Evolutionary conservation across 805 yeast species (phyloP).

Genomic region (Clavispora fructus): DNA sequence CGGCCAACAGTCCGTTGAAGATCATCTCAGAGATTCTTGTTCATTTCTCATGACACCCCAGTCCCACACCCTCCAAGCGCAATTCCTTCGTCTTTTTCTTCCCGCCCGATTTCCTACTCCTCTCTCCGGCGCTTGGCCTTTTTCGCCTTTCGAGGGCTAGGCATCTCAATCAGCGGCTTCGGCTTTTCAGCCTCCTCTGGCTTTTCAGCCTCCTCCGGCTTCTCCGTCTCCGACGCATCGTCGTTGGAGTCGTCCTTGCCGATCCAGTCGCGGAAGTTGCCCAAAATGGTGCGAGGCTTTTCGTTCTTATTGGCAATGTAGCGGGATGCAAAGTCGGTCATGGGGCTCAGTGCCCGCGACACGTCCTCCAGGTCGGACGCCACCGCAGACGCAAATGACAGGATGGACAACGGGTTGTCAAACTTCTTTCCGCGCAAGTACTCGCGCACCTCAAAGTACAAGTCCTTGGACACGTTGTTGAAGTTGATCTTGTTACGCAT

Average conservation of each 20-base stretch:
- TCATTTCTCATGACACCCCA: too few species aligned
- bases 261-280: conserved; percentile 41
- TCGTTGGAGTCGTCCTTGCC: conserved; percentile 24
- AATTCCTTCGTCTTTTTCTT: too few species aligned
- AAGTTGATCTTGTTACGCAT: conserved; percentile 63
- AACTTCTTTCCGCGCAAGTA: conserved; percentile 48
- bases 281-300: conserved; percentile 28
- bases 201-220: background rate
- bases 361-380: conserved; percentile 26
- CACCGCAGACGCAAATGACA: conserved; percentile 13
- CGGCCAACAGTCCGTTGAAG: too few species aligned
- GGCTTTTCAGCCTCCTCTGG: conserved; percentile 3
- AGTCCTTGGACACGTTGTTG: conserved; percentile 71
- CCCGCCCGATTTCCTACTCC: background rate
- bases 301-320: conserved; percentile 53
- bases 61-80: too few species aligned
- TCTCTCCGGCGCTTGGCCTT: background rate
- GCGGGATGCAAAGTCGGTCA: conserved; percentile 61
- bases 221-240: conserved; percentile 7
- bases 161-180: conserved; percentile 5
- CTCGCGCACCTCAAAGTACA: conserved; percentile 81
- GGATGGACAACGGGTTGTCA: conserved; percentile 16
- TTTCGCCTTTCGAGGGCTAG: background rate
- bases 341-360: conserved; percentile 43
- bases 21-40: too few species aligned